Percentiles rank a stretch among this genome's conserved stretches.
Evolutionary conservation across 75 land plant genomes (phyloP).

Genomic region (Cryptomeria japonica): DNA sequence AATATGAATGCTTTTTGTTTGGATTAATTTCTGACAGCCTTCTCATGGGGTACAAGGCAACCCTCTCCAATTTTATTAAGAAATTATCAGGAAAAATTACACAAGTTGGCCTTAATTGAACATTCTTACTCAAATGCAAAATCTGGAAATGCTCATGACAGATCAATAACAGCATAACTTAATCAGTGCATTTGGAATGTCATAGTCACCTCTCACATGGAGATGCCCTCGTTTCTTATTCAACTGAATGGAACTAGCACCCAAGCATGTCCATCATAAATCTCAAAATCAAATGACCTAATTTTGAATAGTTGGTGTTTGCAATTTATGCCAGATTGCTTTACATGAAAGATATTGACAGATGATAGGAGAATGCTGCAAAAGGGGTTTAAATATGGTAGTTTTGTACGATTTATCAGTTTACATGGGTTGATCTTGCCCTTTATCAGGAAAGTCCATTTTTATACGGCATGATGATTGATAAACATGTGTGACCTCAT

Average conservation of each 20-base stretch:
- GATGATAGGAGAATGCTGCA: background rate
- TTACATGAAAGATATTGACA: background rate
- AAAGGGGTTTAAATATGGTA: background rate
- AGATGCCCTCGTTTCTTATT: background rate
- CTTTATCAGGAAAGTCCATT: background rate
- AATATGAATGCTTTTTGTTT: background rate
- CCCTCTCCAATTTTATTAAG: background rate
- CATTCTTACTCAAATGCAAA: background rate
- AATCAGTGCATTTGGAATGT: background rate
- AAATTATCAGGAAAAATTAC: background rate
- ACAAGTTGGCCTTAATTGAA: background rate
- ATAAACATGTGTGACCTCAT: background rate
- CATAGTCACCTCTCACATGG: background rate
- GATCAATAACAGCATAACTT: background rate
- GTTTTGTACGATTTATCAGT: background rate
- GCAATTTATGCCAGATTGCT: background rate
- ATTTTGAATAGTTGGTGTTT: background rate
- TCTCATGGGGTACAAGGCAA: background rate
- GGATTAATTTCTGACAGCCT: background rate
- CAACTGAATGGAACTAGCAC: background rate
- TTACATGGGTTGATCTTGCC: background rate
- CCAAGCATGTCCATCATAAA: background rate
- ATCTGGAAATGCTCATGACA: background rate
- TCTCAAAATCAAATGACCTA: background rate
- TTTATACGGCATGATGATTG: background rate